Percentiles rank a stretch among this genome's conserved stretches.
Conservation (phyloP, 345 rosid genomes). For the Ceriops tagal region DNA sequence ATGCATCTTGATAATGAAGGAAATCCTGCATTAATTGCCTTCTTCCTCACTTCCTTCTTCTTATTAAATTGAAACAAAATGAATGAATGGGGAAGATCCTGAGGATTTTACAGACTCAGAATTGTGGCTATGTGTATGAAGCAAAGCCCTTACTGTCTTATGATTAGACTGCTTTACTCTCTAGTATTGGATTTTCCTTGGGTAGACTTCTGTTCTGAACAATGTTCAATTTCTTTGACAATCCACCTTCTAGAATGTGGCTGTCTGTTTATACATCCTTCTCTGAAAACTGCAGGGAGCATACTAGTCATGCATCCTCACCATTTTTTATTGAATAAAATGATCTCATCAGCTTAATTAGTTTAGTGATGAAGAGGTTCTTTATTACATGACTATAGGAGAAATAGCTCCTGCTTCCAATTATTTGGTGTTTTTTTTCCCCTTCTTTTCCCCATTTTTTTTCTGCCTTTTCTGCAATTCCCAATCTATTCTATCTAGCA, state of each 20-base stretch:
- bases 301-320: background rate
- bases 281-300: background rate
- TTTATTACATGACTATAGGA: background rate
- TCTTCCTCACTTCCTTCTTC: too few relatives aligned
- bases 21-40: background rate
- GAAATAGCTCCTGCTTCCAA: background rate
- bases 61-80: too few relatives aligned
- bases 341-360: background rate
- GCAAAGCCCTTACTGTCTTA: too few relatives aligned
- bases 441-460: background rate
- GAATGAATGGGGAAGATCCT: too few relatives aligned
- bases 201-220: too few relatives aligned
- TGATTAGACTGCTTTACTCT: too few relatives aligned
- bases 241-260: background rate
- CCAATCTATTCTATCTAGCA: background rate
- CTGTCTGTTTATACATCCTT: background rate
- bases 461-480: background rate
- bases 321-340: background rate
- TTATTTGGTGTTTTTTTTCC: background rate
- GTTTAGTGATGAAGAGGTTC: background rate
- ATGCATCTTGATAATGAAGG: background rate
- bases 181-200: background rate
- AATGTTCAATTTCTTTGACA: background rate
- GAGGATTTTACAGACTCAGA: too few relatives aligned
- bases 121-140: too few relatives aligned